Percentiles rank a stretch among this genome's conserved stretches.
These are phyloP conservation scores for Centella asiatica DNA, from an alignment of 129 eudicot species.

Conservation along the genomic window DNA sequence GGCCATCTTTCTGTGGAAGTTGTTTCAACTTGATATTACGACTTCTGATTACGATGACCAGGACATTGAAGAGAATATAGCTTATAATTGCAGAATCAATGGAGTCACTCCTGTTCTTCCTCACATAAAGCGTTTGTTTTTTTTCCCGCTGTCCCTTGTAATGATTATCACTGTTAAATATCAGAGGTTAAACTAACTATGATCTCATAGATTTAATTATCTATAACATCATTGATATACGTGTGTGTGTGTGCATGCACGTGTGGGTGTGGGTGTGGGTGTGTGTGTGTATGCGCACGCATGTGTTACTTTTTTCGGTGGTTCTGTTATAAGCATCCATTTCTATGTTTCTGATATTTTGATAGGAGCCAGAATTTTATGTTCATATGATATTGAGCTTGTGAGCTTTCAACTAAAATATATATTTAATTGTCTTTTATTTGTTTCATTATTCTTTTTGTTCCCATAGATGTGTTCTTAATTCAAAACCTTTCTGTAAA, in stretches of 20 bases:
- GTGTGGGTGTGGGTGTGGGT: too few species aligned
- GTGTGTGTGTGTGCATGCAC: too few species aligned
- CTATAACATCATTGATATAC: too few species aligned
- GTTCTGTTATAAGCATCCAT: too few species aligned
- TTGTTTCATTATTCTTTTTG: background rate
- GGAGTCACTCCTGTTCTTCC: slow-evolving; percentile 76
- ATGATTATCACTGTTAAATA: background rate
- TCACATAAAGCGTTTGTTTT: slow-evolving; percentile 69
- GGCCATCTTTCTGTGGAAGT: slow-evolving; percentile 67
- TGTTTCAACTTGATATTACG: slow-evolving; percentile 64
- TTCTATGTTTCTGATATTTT: too few species aligned
- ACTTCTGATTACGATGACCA: slow-evolving; percentile 92
- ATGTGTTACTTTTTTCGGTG: too few species aligned
- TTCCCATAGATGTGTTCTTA: background rate
- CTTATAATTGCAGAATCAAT: slow-evolving; percentile 73
- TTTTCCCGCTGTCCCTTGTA: background rate
- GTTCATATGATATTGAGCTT: too few species aligned
- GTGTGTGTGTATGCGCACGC: too few species aligned
- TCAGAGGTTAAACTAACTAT: background rate
- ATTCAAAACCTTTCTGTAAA: background rate
- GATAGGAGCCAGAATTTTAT: too few species aligned
- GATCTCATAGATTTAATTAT: too few species aligned
- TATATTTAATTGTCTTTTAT: background rate
- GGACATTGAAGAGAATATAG: slow-evolving; percentile 90
- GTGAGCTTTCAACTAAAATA: too few species aligned